Conservation (phyloP, 257 asterid species). For the Nicotiana noctiflora region DNA sequence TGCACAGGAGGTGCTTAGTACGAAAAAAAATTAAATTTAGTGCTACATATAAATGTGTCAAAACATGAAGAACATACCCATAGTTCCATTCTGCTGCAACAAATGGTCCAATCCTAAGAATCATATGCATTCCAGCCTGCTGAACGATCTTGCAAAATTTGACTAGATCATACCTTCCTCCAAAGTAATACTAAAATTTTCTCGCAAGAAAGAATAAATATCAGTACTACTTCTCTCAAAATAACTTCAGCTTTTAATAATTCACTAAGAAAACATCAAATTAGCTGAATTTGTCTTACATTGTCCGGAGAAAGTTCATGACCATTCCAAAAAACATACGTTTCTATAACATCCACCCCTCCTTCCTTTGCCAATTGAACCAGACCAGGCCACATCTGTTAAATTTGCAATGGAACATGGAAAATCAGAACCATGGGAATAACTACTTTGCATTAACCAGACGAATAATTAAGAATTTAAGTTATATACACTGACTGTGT, state of each 20-base stretch:
- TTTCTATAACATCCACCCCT: slow-evolving; percentile 74
- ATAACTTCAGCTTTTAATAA: background rate
- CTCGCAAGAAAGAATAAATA: background rate
- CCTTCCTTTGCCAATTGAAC: slow-evolving; percentile 82
- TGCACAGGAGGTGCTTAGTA: background rate
- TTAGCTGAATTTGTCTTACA: slow-evolving; percentile 29
- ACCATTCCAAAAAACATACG: slow-evolving; percentile 93
- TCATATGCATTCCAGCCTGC: slow-evolving; percentile 66
- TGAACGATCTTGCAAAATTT: slow-evolving; percentile 77
- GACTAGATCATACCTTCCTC: slow-evolving; percentile 82
- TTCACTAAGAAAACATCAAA: background rate
- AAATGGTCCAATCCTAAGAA: slow-evolving; percentile 89
- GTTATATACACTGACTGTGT: no score
- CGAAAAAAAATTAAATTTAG: background rate
- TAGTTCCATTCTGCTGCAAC: slow-evolving; percentile 95
- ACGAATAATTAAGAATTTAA: background rate
- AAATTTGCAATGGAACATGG: background rate
- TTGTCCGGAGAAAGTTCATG: slow-evolving; percentile 77
- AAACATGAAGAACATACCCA: slow-evolving; percentile 39
- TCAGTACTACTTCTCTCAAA: background rate
- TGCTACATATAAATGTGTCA: background rate
- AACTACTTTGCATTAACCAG: background rate
- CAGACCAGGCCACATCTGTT: slow-evolving; percentile 89
- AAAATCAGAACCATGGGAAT: background rate
- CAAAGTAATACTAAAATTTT: slow-evolving; percentile 66